These are phyloP conservation scores for Dryas octopetala DNA, from an alignment of 306 rosid genomes.

Conservation along the genomic window DNA sequence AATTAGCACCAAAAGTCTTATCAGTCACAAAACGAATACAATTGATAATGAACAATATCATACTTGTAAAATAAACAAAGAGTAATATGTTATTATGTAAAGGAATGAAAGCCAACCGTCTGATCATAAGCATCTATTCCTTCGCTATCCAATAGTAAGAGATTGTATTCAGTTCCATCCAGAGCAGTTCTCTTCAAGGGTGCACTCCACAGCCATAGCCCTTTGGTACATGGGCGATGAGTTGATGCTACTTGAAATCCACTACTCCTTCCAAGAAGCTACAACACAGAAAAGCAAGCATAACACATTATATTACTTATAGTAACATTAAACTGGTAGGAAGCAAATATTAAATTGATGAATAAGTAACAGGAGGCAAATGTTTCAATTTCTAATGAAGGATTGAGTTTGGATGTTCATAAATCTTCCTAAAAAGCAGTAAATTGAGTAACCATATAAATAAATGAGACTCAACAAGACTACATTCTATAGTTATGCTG, in stretches of 20 bases:
- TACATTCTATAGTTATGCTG: background rate
- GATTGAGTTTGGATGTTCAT: too few species aligned
- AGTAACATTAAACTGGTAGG: background rate
- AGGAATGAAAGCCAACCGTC: slow-evolving; percentile 53
- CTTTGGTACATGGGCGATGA: slow-evolving; percentile 93
- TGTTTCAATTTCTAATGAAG: too few species aligned
- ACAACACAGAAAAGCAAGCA: slow-evolving; percentile 25
- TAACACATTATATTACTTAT: background rate
- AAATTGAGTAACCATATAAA: background rate
- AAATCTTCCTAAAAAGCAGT: too few species aligned
- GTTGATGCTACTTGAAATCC: slow-evolving; percentile 95
- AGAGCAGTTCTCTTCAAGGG: slow-evolving; percentile 90
- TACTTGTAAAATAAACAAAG: background rate
- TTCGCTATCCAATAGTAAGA: slow-evolving; percentile 81
- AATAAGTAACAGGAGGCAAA: too few species aligned
- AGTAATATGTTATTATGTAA: background rate
- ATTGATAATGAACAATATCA: background rate
- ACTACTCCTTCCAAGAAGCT: slow-evolving; percentile 91
- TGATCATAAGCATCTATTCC: slow-evolving; percentile 98
- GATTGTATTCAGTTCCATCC: slow-evolving; percentile 90
- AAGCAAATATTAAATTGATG: background rate
- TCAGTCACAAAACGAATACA: background rate
- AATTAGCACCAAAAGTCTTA: background rate
- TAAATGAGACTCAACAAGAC: background rate
- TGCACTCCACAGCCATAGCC: slow-evolving; percentile 94